Percentiles rank a stretch among this genome's conserved stretches.
phyloP scores from a whole-genome alignment of 2,329 filamentous ascomycete genomes.

The Akanthomyces lecanii region DNA sequence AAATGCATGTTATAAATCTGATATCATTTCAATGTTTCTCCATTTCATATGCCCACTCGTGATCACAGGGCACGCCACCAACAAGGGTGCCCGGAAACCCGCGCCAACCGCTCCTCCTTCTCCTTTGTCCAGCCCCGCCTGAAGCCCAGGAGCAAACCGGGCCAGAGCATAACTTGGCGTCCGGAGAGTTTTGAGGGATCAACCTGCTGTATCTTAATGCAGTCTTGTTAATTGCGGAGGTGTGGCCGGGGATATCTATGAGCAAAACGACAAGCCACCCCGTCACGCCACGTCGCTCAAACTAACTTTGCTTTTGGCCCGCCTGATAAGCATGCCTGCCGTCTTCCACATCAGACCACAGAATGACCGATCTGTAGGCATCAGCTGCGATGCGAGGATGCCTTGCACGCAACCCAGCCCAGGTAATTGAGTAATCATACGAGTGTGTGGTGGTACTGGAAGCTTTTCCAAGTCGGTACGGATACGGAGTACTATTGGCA shows the following conservation, averaged over 20 bases:
- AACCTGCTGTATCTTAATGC: neutral
- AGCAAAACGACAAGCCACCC: neutral
- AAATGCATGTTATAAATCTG: neutral
- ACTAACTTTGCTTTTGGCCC: neutral
- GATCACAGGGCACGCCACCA: neutral
- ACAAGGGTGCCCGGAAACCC: neutral
- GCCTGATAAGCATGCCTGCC: neutral
- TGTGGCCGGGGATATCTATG: neutral
- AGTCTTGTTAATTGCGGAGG: neutral
- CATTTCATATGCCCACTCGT: neutral
- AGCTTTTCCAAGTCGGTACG: neutral
- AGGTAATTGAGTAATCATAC: neutral
- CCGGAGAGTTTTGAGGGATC: neutral
- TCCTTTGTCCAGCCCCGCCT: neutral
- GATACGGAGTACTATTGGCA: neutral
- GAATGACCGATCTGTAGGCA: conserved; percentile 7
- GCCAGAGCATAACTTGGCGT: neutral
- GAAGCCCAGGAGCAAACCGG: neutral
- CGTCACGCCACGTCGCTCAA: neutral
- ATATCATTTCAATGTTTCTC: neutral
- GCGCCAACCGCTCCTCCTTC: neutral
- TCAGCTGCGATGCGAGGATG: neutral
- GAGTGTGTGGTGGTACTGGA: neutral
- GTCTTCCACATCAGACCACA: neutral
- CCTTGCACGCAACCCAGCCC: conserved; percentile 1